Conservation (phyloP, 805 yeast species). For the Sugiyamaella lignohabitans region DNA sequence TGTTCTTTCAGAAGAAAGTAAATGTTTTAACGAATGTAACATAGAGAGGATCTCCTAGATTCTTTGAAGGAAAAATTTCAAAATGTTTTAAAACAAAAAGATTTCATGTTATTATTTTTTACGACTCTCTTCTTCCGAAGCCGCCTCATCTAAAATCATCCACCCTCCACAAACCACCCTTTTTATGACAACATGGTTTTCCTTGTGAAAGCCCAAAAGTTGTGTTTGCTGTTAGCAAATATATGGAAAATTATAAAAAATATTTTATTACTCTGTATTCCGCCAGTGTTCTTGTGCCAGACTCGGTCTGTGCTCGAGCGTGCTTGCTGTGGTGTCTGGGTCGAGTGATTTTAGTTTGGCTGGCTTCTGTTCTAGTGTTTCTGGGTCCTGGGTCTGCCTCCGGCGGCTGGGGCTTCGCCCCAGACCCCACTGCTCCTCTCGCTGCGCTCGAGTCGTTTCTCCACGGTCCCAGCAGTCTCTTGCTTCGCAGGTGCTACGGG, state of each 20-base stretch:
- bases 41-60: background rate
- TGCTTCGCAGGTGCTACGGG: too few relatives aligned
- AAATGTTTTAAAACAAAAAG: background rate
- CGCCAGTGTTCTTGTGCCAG: too few relatives aligned
- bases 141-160: background rate
- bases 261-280: too few relatives aligned
- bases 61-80: background rate
- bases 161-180: background rate
- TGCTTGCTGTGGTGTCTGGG: too few relatives aligned
- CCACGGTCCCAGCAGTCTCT: too few relatives aligned
- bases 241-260: background rate
- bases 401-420: too few relatives aligned
- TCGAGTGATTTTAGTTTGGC: too few relatives aligned
- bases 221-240: background rate
- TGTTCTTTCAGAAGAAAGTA: conserved; percentile 99
- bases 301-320: too few relatives aligned
- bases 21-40: conserved; percentile 22
- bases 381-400: too few relatives aligned
- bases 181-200: background rate
- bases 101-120: conserved; percentile 1
- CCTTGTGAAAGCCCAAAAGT: background rate
- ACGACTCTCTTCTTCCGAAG: background rate
- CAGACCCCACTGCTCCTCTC: too few relatives aligned
- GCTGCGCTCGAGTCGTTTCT: too few relatives aligned
- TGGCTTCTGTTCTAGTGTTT: too few relatives aligned